phyloP scores from a whole-genome alignment of 176 grass and related monocot species.

The Tuctoria greenei region DNA sequence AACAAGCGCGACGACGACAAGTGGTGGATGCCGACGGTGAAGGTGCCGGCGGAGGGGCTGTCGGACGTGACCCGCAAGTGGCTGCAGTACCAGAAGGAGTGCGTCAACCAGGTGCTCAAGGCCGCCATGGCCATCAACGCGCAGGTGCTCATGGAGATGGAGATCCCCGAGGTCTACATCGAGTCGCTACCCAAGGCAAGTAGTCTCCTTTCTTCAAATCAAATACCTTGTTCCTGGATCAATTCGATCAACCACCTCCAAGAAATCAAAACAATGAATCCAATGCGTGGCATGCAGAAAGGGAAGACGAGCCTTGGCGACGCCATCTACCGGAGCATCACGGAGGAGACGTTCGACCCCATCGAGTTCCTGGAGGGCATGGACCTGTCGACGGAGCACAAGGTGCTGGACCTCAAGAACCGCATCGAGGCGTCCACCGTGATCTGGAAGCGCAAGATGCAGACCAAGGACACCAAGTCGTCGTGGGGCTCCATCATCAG shows the following conservation, averaged over 20 bases:
- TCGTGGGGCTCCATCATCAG: constrained; percentile 90
- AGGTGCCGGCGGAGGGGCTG: constrained; percentile 72
- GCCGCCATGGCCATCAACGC: constrained; percentile 96
- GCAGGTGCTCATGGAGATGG: constrained; percentile 90
- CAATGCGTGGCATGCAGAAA: constrained; percentile 35
- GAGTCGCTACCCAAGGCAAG: constrained; percentile 71
- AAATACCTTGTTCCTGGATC: not conserved
- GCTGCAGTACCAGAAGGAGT: constrained; percentile 95
- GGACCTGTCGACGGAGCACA: constrained; percentile 92
- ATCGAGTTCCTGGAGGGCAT: constrained; percentile 56
- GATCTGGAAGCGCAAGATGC: constrained; percentile 98
- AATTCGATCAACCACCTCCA: not conserved
- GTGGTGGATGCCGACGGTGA: constrained; percentile 97
- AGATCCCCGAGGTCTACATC: constrained; percentile 83
- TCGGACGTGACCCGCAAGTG: constrained; percentile 68
- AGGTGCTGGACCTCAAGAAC: constrained; percentile 93
- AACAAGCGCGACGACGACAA: constrained; percentile 83
- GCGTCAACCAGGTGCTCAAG: constrained; percentile 90
- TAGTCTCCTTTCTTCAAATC: no score
- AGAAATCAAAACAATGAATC: not conserved
- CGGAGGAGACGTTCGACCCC: constrained; percentile 68
- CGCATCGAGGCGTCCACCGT: constrained; percentile 87
- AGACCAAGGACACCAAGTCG: constrained; percentile 80
- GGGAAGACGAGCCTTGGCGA: constrained; percentile 88
- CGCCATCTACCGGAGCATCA: constrained; percentile 79